phyloP scores from a whole-genome alignment of 805 yeast species.

The Lipomyces mesembrius region DNA sequence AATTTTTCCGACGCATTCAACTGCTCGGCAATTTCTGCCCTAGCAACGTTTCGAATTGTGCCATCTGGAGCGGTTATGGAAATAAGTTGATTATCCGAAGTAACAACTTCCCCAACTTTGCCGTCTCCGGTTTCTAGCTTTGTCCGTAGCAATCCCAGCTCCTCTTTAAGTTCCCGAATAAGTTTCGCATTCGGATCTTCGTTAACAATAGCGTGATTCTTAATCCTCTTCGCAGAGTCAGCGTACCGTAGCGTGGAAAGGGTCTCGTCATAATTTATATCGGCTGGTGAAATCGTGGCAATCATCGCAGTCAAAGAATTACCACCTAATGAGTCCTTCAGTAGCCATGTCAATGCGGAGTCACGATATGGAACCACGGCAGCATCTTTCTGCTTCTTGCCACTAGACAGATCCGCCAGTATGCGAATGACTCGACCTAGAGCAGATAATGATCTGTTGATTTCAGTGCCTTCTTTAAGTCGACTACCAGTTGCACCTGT shows the following conservation, averaged over 20 bases:
- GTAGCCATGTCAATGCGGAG: slow-evolving; percentile 72
- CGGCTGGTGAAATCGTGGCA: slow-evolving; percentile 83
- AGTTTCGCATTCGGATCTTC: slow-evolving; percentile 45
- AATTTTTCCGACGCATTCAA: slow-evolving; percentile 39
- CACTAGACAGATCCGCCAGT: slow-evolving; percentile 62
- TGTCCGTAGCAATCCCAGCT: slow-evolving; percentile 36
- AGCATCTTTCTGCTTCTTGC: slow-evolving; percentile 42
- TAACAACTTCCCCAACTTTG: not conserved
- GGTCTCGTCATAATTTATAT: slow-evolving; percentile 66
- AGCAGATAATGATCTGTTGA: slow-evolving; percentile 77
- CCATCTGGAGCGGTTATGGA: slow-evolving; percentile 36
- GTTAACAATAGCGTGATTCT: slow-evolving; percentile 62
- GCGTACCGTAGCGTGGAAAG: slow-evolving; percentile 79
- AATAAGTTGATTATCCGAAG: slow-evolving; percentile 8
- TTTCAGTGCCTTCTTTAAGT: slow-evolving; percentile 66
- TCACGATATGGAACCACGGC: slow-evolving; percentile 65
- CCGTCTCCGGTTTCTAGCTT: slow-evolving; percentile 18
- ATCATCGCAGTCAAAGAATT: slow-evolving; percentile 85
- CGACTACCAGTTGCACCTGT: slow-evolving; percentile 59
- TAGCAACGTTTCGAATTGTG: slow-evolving; percentile 17
- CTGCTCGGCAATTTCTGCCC: slow-evolving; percentile 36
- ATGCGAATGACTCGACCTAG: slow-evolving; percentile 69
- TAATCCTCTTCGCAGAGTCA: slow-evolving; percentile 70
- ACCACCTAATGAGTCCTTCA: slow-evolving; percentile 79
- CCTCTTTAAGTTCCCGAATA: slow-evolving; percentile 40